Conservation (phyloP, 2,329 filamentous ascomycete genomes). For the Aspergillus texensis region DNA sequence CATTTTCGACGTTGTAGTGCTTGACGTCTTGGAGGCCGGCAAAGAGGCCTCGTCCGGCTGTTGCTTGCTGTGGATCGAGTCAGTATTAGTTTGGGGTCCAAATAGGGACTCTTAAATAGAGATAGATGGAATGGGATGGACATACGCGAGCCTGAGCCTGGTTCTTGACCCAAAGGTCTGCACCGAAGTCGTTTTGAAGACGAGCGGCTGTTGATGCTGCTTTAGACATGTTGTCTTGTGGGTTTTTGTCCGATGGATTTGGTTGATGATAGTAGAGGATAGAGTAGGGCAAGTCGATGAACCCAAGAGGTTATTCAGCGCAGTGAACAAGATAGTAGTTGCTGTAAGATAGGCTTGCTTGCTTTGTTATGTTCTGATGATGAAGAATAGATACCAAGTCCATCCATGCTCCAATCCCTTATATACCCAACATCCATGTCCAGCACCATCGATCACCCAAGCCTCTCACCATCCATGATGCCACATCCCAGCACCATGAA, state of each 20-base stretch:
- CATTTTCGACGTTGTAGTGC: slow-evolving; percentile 41
- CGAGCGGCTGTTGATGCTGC: slow-evolving; percentile 15
- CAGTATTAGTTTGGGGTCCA: neutral
- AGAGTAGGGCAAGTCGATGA: neutral
- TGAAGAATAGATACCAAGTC: neutral
- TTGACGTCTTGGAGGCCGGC: slow-evolving; percentile 43
- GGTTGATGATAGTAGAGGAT: neutral
- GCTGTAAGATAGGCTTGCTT: neutral
- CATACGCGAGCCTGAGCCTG: neutral
- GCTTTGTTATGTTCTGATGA: neutral
- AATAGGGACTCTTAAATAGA: neutral
- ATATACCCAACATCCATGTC: neutral
- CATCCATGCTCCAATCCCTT: neutral
- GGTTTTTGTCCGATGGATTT: neutral
- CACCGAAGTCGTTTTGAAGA: slow-evolving; percentile 38
- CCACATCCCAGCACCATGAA: neutral
- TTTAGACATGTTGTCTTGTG: neutral
- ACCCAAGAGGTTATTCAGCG: neutral
- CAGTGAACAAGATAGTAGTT: neutral
- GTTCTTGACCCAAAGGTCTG: slow-evolving; percentile 39
- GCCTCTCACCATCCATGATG: neutral
- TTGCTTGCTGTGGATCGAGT: slow-evolving; percentile 29
- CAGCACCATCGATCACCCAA: neutral
- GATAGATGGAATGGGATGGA: neutral
- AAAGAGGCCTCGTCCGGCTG: slow-evolving; percentile 41